These are phyloP conservation scores for Cutaneotrichosporon mucoides DNA, from an alignment of 1,284 basidiomycete genomes.

Conservation along the genomic window DNA sequence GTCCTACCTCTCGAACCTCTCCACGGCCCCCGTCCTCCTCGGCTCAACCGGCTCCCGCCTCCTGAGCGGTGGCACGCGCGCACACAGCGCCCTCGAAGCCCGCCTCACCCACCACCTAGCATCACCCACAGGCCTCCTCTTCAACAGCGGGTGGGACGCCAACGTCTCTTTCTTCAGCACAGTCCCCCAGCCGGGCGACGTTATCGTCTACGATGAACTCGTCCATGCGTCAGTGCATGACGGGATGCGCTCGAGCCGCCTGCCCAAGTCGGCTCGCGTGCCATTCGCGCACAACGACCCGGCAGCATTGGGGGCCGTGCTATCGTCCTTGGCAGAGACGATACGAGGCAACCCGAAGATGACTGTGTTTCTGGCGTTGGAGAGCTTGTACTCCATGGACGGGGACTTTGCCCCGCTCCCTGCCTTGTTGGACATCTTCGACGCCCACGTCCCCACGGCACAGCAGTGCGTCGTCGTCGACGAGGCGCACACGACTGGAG, in stretches of 20 bases:
- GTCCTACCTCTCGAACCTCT: constrained; percentile 59
- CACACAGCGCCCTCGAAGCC: constrained; percentile 65
- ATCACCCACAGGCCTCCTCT: constrained; percentile 70
- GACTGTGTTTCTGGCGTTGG: constrained; percentile 62
- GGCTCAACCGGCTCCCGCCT: constrained; percentile 87
- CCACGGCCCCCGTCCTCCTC: constrained; percentile 59
- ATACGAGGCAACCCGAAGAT: constrained; percentile 1
- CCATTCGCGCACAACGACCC: constrained; percentile 75
- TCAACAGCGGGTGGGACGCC: constrained; percentile 94
- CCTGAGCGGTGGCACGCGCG: constrained; percentile 69
- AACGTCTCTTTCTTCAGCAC: constrained; percentile 84
- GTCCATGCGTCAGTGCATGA: constrained; percentile 93
- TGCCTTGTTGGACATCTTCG: constrained; percentile 58
- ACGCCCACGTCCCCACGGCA: constrained; percentile 44
- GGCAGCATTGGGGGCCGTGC: constrained; percentile 20
- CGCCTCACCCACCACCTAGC: constrained; percentile 64
- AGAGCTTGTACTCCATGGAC: constrained; percentile 93
- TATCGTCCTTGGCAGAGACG: constrained; percentile 9
- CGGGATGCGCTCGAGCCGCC: constrained; percentile 70
- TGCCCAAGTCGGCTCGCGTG: constrained; percentile 45
- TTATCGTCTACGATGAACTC: constrained; percentile 77
- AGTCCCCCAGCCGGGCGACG: constrained; percentile 74
- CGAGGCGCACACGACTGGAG: constrained; percentile 85
- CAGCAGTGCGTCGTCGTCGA: constrained; percentile 58
- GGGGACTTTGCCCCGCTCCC: constrained; percentile 77